Conservation (phyloP, 345 rosid species). For the Pistacia atlantica region DNA sequence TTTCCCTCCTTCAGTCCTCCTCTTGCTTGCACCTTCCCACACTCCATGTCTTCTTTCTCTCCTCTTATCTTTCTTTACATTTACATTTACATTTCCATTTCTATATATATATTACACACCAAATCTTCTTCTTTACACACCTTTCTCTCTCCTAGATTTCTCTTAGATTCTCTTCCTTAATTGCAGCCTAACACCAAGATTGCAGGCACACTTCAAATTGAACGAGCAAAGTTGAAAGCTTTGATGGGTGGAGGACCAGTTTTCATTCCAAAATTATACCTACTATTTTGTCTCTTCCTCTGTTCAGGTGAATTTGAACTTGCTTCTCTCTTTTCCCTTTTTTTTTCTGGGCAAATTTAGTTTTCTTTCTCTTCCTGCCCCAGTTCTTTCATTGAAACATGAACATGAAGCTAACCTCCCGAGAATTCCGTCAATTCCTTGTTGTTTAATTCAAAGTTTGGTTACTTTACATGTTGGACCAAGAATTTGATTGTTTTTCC, state of each 20-base stretch:
- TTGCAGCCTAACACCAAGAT: neutral
- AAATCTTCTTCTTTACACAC: slow-evolving; percentile 21
- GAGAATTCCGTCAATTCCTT: slow-evolving; percentile 5
- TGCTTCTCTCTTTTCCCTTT: neutral
- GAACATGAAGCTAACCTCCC: neutral
- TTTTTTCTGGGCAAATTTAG: neutral
- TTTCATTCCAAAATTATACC: slow-evolving; percentile 15
- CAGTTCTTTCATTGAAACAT: neutral
- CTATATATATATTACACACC: neutral
- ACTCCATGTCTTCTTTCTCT: slow-evolving; percentile 19
- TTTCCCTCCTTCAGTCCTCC: slow-evolving; percentile 32
- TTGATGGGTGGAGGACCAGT: slow-evolving; percentile 26
- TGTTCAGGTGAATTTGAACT: slow-evolving; percentile 36
- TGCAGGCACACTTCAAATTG: slow-evolving; percentile 14
- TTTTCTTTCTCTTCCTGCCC: neutral
- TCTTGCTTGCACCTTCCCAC: slow-evolving; percentile 25
- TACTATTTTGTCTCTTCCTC: slow-evolving; percentile 25
- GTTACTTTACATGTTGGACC: slow-evolving; percentile 20
- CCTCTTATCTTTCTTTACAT: slow-evolving; percentile 7
- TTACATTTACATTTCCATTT: neutral
- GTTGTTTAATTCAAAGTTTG: slow-evolving; percentile 19
- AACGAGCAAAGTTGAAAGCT: neutral
- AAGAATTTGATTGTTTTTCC: slow-evolving; percentile 27
- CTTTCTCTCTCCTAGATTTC: neutral
- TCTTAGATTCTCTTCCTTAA: slow-evolving; percentile 4